Evolutionary conservation across 1,284 basidiomycete genomes (phyloP).

Genomic region (Polyporus tsugae): DNA sequence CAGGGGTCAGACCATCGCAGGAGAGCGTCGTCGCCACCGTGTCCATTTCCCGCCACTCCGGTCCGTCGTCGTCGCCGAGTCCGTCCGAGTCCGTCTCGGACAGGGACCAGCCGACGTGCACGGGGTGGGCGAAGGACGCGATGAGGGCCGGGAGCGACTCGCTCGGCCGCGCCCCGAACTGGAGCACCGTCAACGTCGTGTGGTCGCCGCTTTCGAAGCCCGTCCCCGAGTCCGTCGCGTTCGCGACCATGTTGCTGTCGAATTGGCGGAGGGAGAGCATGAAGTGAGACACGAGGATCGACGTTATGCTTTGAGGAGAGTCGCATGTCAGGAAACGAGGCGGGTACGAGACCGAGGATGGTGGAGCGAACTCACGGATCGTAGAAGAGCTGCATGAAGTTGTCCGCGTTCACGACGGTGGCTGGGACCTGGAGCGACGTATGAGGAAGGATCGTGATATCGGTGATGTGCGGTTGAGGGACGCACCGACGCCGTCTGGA

Average conservation of each 20-base stretch:
- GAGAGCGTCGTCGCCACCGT: no score
- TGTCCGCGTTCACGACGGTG: neutral
- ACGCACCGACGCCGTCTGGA: neutral
- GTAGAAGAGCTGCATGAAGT: neutral
- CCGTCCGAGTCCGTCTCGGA: neutral
- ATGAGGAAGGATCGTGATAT: neutral
- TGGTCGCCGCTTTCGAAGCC: neutral
- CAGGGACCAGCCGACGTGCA: neutral
- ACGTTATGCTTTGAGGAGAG: neutral
- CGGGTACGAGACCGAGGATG: neutral
- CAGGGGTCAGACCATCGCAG: no score
- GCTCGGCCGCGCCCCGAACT: conserved; percentile 1
- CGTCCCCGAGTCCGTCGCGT: neutral
- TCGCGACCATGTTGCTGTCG: neutral
- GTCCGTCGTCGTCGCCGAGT: no score
- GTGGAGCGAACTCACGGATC: neutral
- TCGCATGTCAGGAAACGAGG: neutral
- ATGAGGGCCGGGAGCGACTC: neutral
- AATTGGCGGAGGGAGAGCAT: neutral
- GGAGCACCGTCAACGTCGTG: neutral
- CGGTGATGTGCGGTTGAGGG: no score
- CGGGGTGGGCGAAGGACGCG: neutral
- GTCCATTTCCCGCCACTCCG: no score
- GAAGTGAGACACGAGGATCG: neutral
- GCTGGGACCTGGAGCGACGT: neutral